A percentile compares a stretch with the other conserved stretches of the same genome.
These are phyloP conservation scores for Acephala macrosclerotiorum DNA, from an alignment of 2,329 filamentous ascomycete genomes.

Conservation along the genomic window DNA sequence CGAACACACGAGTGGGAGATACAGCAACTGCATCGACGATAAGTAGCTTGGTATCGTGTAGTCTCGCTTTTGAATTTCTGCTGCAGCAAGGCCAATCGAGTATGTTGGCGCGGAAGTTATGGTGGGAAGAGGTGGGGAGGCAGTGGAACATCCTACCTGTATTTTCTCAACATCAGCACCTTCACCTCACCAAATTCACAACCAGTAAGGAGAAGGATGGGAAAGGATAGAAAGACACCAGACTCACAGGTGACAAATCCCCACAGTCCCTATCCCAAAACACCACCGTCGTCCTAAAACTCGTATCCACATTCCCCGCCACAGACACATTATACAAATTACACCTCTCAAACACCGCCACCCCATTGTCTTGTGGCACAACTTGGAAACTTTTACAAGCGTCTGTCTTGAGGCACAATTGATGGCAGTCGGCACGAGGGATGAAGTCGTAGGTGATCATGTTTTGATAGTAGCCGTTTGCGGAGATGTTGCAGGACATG, in stretches of 20 bases:
- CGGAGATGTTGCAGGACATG: constrained; percentile 2
- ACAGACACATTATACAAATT: constrained; percentile 10
- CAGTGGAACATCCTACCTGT: background rate
- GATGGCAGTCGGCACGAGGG: constrained; percentile 1
- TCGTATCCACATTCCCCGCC: constrained; percentile 9
- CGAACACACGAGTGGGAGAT: constrained; percentile 11
- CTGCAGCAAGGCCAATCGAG: background rate
- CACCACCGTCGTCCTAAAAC: background rate
- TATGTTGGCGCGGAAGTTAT: constrained; percentile 18
- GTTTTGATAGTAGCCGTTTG: constrained; percentile 1
- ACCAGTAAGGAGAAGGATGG: background rate
- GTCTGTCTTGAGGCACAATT: background rate
- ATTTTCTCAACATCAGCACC: background rate
- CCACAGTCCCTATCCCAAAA: constrained; percentile 20
- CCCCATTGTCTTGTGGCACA: constrained; percentile 10
- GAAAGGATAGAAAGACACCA: background rate
- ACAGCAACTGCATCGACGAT: background rate
- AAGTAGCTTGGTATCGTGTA: constrained; percentile 11
- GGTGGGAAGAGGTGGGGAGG: background rate
- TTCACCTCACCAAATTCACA: too few relatives aligned
- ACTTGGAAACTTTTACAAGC: constrained; percentile 16
- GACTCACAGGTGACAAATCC: constrained; percentile 7
- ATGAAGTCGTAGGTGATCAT: background rate
- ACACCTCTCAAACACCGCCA: constrained; percentile 8
- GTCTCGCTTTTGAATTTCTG: background rate